These are phyloP conservation scores for Fusarium chlamydosporum DNA, from an alignment of 2,329 filamentous ascomycete genomes.

Conservation along the genomic window DNA sequence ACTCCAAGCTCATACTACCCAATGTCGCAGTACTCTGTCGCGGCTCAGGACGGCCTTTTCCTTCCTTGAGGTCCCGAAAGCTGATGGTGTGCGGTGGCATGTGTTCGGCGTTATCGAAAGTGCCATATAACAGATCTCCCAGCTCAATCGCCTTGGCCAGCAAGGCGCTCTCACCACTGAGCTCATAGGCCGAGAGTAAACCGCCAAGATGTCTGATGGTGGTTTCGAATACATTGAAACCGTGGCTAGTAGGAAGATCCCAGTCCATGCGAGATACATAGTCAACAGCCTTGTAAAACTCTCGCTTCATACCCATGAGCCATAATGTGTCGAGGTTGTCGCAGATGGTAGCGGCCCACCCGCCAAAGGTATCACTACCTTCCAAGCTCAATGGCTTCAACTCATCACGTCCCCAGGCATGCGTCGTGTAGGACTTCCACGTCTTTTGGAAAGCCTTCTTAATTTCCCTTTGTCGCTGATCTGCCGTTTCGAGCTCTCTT, in stretches of 20 bases:
- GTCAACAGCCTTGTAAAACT: constrained; percentile 72
- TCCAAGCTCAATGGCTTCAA: constrained; percentile 66
- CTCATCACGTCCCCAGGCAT: constrained; percentile 74
- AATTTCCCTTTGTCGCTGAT: constrained; percentile 56
- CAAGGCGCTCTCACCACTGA: constrained; percentile 69
- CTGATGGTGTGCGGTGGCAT: constrained; percentile 68
- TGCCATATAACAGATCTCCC: constrained; percentile 72
- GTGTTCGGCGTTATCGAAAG: constrained; percentile 75
- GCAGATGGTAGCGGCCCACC: constrained; percentile 74
- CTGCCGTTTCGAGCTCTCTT: constrained; percentile 14
- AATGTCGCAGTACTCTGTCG: constrained; percentile 55
- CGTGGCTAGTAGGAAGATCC: constrained; percentile 58
- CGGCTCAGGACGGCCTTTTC: constrained; percentile 53
- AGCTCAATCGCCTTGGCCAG: constrained; percentile 73
- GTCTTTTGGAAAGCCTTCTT: constrained; percentile 65
- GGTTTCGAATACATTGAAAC: constrained; percentile 76
- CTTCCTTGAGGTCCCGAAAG: constrained; percentile 58
- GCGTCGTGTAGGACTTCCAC: constrained; percentile 70
- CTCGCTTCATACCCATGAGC: constrained; percentile 74
- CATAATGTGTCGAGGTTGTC: constrained; percentile 75
- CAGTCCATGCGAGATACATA: constrained; percentile 65
- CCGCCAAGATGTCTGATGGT: constrained; percentile 78
- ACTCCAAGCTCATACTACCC: constrained; percentile 72
- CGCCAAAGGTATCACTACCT: constrained; percentile 68
- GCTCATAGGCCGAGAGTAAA: constrained; percentile 74